Percentiles rank a stretch among this genome's conserved stretches.
Evolutionary conservation across 2,329 filamentous ascomycete genomes (phyloP).

Genomic region (Alternaria atra): DNA sequence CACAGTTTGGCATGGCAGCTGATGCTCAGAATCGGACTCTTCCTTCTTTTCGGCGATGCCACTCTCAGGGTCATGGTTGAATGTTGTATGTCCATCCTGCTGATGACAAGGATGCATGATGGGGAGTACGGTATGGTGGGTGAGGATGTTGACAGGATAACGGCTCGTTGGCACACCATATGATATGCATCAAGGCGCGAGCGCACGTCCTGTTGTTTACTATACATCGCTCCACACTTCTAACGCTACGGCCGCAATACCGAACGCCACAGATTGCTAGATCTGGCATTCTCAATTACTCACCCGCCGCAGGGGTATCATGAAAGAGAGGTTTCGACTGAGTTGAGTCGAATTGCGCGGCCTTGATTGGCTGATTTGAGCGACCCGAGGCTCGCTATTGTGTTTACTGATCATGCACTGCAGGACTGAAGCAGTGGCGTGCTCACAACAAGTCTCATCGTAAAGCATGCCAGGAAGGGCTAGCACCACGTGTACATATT

Average conservation of each 20-base stretch:
- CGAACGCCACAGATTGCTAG: background rate
- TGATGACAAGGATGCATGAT: background rate
- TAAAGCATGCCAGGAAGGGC: background rate
- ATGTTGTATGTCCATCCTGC: background rate
- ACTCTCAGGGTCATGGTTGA: background rate
- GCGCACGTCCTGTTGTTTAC: background rate
- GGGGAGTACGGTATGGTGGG: background rate
- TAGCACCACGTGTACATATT: background rate
- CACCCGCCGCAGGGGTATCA: background rate
- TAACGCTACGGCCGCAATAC: background rate
- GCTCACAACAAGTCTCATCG: background rate
- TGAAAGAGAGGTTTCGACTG: background rate
- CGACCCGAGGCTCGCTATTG: background rate
- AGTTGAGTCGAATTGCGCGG: background rate
- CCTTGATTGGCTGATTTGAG: background rate
- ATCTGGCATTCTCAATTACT: background rate
- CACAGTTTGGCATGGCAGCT: background rate
- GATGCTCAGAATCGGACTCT: background rate
- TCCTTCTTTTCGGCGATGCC: background rate
- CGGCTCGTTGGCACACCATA: background rate
- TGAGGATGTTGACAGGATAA: background rate
- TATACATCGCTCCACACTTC: background rate
- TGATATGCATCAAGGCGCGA: background rate
- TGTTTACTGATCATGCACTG: slow-evolving; percentile 13
- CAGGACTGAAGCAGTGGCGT: background rate